Evolutionary conservation across 257 asterid genomes (phyloP).

Genomic region (Plantago elongata): DNA sequence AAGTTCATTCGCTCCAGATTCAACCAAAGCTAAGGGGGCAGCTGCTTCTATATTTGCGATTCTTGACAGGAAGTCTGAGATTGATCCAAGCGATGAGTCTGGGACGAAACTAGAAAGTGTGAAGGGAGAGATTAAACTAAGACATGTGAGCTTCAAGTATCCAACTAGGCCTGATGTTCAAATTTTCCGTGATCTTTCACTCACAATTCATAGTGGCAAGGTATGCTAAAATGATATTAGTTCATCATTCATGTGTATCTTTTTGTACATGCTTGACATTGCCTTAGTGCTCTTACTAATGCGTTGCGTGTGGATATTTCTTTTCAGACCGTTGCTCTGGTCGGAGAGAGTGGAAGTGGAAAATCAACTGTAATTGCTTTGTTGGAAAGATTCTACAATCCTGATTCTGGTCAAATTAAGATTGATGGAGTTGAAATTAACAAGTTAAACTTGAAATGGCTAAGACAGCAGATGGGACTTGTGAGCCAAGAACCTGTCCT

Average conservation of each 20-base stretch:
- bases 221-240: too few species aligned
- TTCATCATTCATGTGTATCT: too few species aligned
- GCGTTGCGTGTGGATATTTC: too few species aligned
- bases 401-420: constrained; percentile 60
- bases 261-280: too few species aligned
- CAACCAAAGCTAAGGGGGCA: constrained; percentile 73
- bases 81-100: constrained; percentile 70
- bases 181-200: constrained; percentile 57
- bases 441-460: constrained; percentile 72
- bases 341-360: constrained; percentile 95
- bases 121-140: constrained; percentile 70
- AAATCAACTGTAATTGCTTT: constrained; percentile 76
- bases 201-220: constrained; percentile 56
- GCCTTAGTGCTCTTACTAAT: too few species aligned
- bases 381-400: constrained; percentile 75
- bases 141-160: constrained; percentile 67
- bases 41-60: constrained; percentile 73
- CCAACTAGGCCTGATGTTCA: constrained; percentile 80
- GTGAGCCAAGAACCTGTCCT: constrained; percentile 88
- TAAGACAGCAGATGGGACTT: constrained; percentile 88
- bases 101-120: constrained; percentile 59
- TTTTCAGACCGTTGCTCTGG: constrained; percentile 75
- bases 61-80: constrained; percentile 64
- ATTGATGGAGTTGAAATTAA: constrained; percentile 73
- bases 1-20: constrained; percentile 74